phyloP scores from a whole-genome alignment of 208 protist genomes.

The Crithidia bombi region DNA sequence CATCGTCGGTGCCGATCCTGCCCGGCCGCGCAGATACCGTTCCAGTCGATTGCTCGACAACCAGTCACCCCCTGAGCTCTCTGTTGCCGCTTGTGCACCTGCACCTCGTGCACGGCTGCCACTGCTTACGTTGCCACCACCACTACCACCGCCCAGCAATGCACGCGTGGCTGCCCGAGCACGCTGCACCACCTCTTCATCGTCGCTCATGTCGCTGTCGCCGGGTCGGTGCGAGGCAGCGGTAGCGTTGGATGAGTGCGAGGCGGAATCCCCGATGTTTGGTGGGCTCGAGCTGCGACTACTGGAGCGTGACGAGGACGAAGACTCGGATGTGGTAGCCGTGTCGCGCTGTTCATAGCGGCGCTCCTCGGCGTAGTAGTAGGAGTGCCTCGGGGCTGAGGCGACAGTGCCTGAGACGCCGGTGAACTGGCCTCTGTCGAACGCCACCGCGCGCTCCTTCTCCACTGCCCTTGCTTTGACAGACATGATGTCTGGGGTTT shows the following conservation, averaged over 20 bases:
- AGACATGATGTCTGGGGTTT: constrained; percentile 39
- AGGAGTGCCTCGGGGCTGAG: constrained; percentile 28
- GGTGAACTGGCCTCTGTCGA: constrained; percentile 58
- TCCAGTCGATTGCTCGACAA: constrained; percentile 16
- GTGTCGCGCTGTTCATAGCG: constrained; percentile 16
- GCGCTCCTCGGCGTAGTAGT: constrained; percentile 45
- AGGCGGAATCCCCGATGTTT: neutral
- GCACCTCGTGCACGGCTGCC: constrained; percentile 5
- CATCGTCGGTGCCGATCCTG: constrained; percentile 5
- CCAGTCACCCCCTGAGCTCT: too few species aligned
- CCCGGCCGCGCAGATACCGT: constrained; percentile 22
- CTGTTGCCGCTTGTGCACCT: neutral
- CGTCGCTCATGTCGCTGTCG: constrained; percentile 24
- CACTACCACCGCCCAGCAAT: constrained; percentile 7
- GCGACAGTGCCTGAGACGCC: neutral
- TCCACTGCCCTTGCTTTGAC: constrained; percentile 84
- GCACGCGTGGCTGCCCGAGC: constrained; percentile 30
- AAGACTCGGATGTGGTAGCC: constrained; percentile 26
- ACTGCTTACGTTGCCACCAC: too few species aligned
- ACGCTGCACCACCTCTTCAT: constrained; percentile 31
- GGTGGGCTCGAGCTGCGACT: constrained; percentile 5
- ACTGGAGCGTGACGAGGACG: constrained; percentile 28
- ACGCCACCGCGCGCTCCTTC: constrained; percentile 49
- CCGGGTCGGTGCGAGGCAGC: neutral
- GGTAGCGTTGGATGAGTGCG: neutral